Conservation (phyloP, 2,329 filamentous ascomycete species). For the Beauveria sp. region DNA sequence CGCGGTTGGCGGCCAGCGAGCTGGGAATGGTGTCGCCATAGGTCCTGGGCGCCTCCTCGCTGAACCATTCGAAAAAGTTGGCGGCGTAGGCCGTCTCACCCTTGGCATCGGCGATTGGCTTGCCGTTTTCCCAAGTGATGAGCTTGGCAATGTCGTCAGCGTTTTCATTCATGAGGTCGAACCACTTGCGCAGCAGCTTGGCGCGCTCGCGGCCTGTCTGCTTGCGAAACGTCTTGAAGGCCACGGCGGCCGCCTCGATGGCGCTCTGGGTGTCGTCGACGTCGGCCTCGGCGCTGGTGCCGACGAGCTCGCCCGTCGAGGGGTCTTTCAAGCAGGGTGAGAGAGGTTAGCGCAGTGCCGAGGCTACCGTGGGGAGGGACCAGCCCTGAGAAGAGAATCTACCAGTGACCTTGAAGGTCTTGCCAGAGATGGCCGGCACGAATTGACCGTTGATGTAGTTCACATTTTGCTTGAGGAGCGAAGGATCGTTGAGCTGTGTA, state of each 20-base stretch:
- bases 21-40: slow-evolving; percentile 72
- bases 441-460: slow-evolving; percentile 91
- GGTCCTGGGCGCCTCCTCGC: slow-evolving; percentile 65
- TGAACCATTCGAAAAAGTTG: slow-evolving; percentile 75
- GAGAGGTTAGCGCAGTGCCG: not conserved
- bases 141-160: slow-evolving; percentile 72
- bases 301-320: slow-evolving; percentile 72
- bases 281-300: slow-evolving; percentile 78
- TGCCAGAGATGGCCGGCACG: slow-evolving; percentile 74
- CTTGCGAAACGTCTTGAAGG: slow-evolving; percentile 63
- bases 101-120: slow-evolving; percentile 68
- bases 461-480: slow-evolving; percentile 74
- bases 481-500: slow-evolving; percentile 63
- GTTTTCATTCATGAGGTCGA: slow-evolving; percentile 71
- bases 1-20: slow-evolving; percentile 61
- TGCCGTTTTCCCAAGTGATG: slow-evolving; percentile 88
- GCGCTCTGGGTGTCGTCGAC: slow-evolving; percentile 69
- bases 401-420: slow-evolving; percentile 85
- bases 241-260: slow-evolving; percentile 73
- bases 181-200: slow-evolving; percentile 71
- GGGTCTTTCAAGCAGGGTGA: slow-evolving; percentile 53
- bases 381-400: slow-evolving; percentile 15
- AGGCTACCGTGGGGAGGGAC: not conserved
- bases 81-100: slow-evolving; percentile 67
- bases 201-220: slow-evolving; percentile 68